These are phyloP conservation scores for Xylaria sp. DNA, from an alignment of 2,329 filamentous ascomycete species.

Conservation along the genomic window DNA sequence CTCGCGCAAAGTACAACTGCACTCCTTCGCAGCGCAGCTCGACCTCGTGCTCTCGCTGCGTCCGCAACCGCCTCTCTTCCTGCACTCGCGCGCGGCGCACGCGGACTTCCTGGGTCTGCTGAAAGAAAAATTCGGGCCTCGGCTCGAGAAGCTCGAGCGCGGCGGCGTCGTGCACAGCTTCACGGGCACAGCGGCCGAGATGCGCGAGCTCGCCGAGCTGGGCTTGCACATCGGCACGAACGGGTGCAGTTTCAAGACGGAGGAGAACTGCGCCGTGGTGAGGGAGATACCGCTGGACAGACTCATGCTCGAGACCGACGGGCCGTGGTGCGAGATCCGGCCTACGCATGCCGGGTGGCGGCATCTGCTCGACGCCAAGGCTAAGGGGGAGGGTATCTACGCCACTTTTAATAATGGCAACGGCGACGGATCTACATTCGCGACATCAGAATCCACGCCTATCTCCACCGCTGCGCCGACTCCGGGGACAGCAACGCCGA, in stretches of 20 bases:
- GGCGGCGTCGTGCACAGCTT: constrained; percentile 94
- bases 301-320: constrained; percentile 95
- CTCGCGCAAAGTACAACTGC: constrained; percentile 80
- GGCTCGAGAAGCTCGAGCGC: constrained; percentile 74
- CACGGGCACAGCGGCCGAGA: constrained; percentile 87
- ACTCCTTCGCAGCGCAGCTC: constrained; percentile 87
- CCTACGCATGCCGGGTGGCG: constrained; percentile 87
- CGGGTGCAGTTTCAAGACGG: constrained; percentile 95
- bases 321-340: constrained; percentile 96
- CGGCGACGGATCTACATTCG: constrained; percentile 9
- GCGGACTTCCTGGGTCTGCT: constrained; percentile 83
- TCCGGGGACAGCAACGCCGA: constrained; percentile 31
- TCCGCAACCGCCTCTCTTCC: constrained; percentile 85
- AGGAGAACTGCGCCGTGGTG: constrained; percentile 88
- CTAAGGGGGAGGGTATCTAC: constrained; percentile 33
- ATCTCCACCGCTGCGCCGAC: constrained; percentile 41
- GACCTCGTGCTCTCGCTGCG: constrained; percentile 75
- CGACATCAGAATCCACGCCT: constrained; percentile 30
- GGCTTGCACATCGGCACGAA: constrained; percentile 95
- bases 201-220: constrained; percentile 80
- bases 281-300: constrained; percentile 79
- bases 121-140: constrained; percentile 64
- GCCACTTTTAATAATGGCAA: constrained; percentile 3
- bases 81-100: constrained; percentile 90
- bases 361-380: constrained; percentile 63